A percentile compares a stretch with the other conserved stretches of the same genome.
phyloP scores from a whole-genome alignment of 2,329 filamentous ascomycete species.

The Blumeria hordei region DNA sequence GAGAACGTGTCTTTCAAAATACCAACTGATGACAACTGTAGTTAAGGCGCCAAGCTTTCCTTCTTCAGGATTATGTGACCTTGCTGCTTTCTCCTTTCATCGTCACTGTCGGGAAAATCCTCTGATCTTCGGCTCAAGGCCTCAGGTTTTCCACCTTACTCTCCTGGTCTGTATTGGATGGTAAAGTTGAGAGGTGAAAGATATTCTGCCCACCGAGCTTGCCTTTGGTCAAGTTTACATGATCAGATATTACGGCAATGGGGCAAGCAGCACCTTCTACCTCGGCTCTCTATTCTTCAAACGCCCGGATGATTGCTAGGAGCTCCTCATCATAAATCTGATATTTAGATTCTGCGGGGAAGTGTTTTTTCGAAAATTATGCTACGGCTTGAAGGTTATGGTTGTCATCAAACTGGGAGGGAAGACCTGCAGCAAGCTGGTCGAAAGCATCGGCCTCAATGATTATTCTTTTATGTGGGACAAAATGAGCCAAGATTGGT shows the following conservation, averaged over 20 bases:
- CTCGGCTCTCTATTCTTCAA: constrained; percentile 1
- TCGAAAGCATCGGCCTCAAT: too few relatives aligned
- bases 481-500: too few relatives aligned
- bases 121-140: not conserved
- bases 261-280: too few relatives aligned
- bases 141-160: not conserved
- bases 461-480: too few relatives aligned
- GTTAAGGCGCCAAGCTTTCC: not conserved
- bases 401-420: not conserved
- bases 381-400: not conserved
- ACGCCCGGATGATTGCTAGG: not conserved
- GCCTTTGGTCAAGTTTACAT: constrained; percentile 7
- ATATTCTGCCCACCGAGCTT: constrained; percentile 10
- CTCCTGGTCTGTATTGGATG: constrained; percentile 4
- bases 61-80: not conserved
- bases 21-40: too few relatives aligned
- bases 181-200: constrained; percentile 8
- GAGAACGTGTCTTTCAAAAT: too few relatives aligned
- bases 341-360: not conserved
- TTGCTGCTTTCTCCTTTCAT: not conserved
- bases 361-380: not conserved
- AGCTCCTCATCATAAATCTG: not conserved
- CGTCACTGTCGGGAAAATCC: not conserved
- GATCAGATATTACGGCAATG: not conserved
- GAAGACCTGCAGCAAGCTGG: not conserved